phyloP scores from a whole-genome alignment of 2,329 filamentous ascomycete genomes.

The Pseudogymnoascus sp. region DNA sequence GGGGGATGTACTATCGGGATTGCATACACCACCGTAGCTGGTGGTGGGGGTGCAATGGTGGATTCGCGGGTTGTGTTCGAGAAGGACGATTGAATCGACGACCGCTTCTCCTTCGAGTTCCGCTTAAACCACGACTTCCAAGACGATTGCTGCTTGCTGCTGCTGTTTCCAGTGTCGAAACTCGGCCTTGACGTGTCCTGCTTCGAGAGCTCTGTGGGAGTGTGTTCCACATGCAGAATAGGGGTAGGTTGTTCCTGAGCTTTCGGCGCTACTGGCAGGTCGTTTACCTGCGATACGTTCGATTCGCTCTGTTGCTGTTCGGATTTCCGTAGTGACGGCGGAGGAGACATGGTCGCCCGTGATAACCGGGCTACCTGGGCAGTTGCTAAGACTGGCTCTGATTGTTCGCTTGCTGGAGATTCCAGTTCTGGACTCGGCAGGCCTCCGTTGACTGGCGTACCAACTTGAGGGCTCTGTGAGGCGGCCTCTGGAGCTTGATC shows the following conservation, averaged over 20 bases:
- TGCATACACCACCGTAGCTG: neutral
- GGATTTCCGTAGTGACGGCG: conserved; percentile 33
- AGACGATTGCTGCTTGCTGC: conserved; percentile 37
- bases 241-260: neutral
- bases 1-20: conserved; percentile 37
- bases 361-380: conserved; percentile 40
- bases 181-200: conserved; percentile 44
- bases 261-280: conserved; percentile 26
- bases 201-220: conserved; percentile 36
- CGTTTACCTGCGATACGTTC: conserved; percentile 44
- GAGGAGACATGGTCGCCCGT: conserved; percentile 37
- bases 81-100: conserved; percentile 63
- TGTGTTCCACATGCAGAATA: neutral
- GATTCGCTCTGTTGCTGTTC: conserved; percentile 39
- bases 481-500: conserved; percentile 17
- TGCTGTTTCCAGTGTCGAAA: conserved; percentile 41
- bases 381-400: conserved; percentile 36
- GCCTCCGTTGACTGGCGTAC: conserved; percentile 18
- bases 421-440: conserved; percentile 22
- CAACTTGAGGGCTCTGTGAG: conserved; percentile 12
- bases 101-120: conserved; percentile 44
- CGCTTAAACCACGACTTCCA: conserved; percentile 68
- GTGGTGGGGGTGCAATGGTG: conserved; percentile 38
- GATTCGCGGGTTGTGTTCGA: conserved; percentile 88
- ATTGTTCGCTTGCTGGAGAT: conserved; percentile 24